Evolutionary conservation across 1,139 yeast species (phyloP).

Genomic region (Yamadazyma conglobata): DNA sequence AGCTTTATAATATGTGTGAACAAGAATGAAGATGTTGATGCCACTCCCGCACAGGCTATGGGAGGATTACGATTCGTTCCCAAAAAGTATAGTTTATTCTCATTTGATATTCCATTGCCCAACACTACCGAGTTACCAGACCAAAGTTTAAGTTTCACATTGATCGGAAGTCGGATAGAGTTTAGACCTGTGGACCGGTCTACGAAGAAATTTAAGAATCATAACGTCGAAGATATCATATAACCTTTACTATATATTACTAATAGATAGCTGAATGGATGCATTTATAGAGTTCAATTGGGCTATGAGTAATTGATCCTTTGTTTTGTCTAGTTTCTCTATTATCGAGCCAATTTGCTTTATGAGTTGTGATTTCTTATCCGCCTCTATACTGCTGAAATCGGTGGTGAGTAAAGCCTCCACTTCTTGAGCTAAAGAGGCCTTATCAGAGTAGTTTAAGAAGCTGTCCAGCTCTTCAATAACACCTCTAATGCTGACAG

Average conservation of each 20-base stretch:
- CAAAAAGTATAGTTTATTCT: constrained; percentile 59
- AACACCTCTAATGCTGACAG: constrained; percentile 23
- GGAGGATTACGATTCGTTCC: constrained; percentile 57
- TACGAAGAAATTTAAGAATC: constrained; percentile 81
- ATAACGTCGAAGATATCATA: constrained; percentile 58
- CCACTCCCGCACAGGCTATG: constrained; percentile 31
- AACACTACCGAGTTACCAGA: constrained; percentile 18
- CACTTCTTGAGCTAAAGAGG: constrained; percentile 18
- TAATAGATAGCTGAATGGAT: too few species aligned
- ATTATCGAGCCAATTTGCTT: constrained; percentile 16
- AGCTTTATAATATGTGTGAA: constrained; percentile 65
- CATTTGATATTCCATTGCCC: constrained; percentile 46
- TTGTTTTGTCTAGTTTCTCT: constrained; percentile 15
- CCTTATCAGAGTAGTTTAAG: constrained; percentile 16
- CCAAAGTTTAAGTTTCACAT: constrained; percentile 52
- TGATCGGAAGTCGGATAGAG: constrained; percentile 78
- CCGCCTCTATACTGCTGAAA: constrained; percentile 3
- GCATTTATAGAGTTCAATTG: constrained; percentile 23
- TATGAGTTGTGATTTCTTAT: constrained; percentile 8
- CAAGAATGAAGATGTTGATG: constrained; percentile 22
- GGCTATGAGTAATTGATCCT: constrained; percentile 23
- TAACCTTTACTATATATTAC: too few species aligned
- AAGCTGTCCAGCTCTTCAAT: constrained; percentile 9
- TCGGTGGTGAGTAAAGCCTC: constrained; percentile 14
- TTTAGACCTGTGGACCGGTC: constrained; percentile 79